These are phyloP conservation scores for Pyrenochaeta sp. DNA, from an alignment of 2,329 filamentous ascomycete genomes.

Conservation along the genomic window DNA sequence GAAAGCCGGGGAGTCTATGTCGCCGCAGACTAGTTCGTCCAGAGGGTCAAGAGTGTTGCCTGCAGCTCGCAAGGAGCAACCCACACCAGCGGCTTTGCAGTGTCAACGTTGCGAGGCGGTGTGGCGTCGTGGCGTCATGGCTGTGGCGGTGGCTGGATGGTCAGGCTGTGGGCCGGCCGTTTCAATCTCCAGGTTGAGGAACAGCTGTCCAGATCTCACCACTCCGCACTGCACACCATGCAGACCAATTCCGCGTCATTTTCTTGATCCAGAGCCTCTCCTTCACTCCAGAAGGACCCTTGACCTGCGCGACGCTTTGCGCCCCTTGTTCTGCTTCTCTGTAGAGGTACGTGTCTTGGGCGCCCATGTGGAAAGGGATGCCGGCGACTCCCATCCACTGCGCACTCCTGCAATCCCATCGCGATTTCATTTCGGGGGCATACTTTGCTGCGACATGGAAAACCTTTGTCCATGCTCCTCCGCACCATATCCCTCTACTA, in stretches of 20 bases:
- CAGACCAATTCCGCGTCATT: constrained; percentile 28
- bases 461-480: not conserved
- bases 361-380: constrained; percentile 35
- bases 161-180: constrained; percentile 15
- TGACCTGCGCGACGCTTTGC: constrained; percentile 14
- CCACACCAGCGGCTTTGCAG: no score
- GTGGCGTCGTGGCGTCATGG: not conserved
- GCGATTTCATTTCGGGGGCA: constrained; percentile 3
- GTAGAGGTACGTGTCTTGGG: constrained; percentile 42
- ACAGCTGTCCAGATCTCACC: constrained; percentile 40
- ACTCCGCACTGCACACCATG: constrained; percentile 26
- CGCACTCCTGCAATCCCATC: constrained; percentile 1
- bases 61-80: no score
- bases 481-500: not conserved
- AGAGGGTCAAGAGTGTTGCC: no score
- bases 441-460: not conserved
- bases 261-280: constrained; percentile 27
- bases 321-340: constrained; percentile 35
- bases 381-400: constrained; percentile 9
- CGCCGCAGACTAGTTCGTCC: no score
- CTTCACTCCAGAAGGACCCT: constrained; percentile 7
- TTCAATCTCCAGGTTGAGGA: constrained; percentile 21
- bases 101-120: constrained; percentile 6
- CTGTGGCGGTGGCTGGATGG: constrained; percentile 25
- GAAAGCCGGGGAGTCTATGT: not conserved